These are phyloP conservation scores for Rhynchospora breviuscula DNA, from an alignment of 176 grass and related monocot species.

Conservation along the genomic window DNA sequence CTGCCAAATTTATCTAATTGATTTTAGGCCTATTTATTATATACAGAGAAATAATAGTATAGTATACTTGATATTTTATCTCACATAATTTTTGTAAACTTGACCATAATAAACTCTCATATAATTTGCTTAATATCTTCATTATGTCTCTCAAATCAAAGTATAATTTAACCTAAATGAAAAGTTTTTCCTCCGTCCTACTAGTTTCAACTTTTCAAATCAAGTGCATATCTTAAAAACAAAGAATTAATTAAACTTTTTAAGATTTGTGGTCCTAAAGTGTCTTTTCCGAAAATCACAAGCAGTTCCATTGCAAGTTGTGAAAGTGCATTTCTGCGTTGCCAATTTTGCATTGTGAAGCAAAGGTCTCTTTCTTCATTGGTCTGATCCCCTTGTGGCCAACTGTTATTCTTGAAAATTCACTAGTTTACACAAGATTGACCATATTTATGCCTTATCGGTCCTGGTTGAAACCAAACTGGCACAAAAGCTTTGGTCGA, in stretches of 20 bases:
- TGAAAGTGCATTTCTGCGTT: not conserved
- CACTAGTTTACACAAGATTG: not conserved
- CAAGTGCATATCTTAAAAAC: too few relatives aligned
- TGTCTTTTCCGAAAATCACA: not conserved
- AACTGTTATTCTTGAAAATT: not conserved
- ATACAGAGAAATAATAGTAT: too few relatives aligned
- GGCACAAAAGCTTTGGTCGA: not conserved
- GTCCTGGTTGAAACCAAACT: not conserved
- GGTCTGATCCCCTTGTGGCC: not conserved
- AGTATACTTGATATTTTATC: not conserved
- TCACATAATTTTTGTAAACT: not conserved
- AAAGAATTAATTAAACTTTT: too few relatives aligned
- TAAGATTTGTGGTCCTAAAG: not conserved
- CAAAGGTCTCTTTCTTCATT: constrained; percentile 18
- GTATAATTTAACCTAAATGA: not conserved
- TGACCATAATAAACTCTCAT: not conserved
- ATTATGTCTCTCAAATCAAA: not conserved
- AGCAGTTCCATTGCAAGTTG: constrained; percentile 1
- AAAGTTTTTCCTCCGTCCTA: not conserved
- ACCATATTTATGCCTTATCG: not conserved
- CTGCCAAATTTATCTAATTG: too few relatives aligned
- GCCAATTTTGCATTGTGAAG: constrained; percentile 7
- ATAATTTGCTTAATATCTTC: not conserved
- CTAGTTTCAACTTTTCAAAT: too few relatives aligned
- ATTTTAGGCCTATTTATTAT: too few relatives aligned